Evolutionary conservation across 495 filamentous ascomycete species (phyloP).

Genomic region (Penicilliopsis zonata): DNA sequence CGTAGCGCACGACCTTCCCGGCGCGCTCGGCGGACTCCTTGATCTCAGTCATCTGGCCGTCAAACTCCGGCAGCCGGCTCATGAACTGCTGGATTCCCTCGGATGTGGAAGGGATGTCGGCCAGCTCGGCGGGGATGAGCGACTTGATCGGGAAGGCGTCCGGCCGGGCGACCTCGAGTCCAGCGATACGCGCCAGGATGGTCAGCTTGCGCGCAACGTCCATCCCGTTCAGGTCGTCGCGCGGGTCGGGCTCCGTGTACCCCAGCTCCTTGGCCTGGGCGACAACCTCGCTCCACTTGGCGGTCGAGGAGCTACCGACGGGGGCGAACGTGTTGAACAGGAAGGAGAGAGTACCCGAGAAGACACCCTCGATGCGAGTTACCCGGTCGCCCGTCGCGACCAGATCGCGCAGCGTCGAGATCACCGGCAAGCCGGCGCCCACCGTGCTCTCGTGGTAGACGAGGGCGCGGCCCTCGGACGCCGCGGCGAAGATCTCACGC

Average conservation of each 20-base stretch:
- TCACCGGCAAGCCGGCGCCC: constrained; percentile 81
- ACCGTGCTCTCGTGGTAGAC: constrained; percentile 91
- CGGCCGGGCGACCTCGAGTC: constrained; percentile 62
- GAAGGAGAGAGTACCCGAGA: constrained; percentile 92
- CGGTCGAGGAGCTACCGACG: constrained; percentile 38
- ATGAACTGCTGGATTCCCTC: constrained; percentile 63
- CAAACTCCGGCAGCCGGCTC: constrained; percentile 60
- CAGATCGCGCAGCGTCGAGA: constrained; percentile 83
- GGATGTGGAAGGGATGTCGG: constrained; percentile 51
- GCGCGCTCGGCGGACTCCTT: constrained; percentile 67
- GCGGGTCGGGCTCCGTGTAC: constrained; percentile 92
- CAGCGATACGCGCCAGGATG: constrained; percentile 75
- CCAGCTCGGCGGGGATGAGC: constrained; percentile 74
- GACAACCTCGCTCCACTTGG: constrained; percentile 80
- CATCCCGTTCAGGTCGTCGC: constrained; percentile 91
- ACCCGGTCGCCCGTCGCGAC: constrained; percentile 83
- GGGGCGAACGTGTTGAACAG: constrained; percentile 92
- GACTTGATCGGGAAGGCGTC: constrained; percentile 85
- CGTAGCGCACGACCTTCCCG: constrained; percentile 87
- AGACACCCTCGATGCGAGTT: constrained; percentile 84
- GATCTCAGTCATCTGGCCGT: constrained; percentile 68
- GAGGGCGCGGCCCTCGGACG: constrained; percentile 50
- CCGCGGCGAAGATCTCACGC: constrained; percentile 65
- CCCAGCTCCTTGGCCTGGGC: constrained; percentile 85
- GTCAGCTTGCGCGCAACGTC: constrained; percentile 96